Percentiles rank a stretch among this genome's conserved stretches.
These are phyloP conservation scores for Closterium sp. DNA, from an alignment of 139 green algal species.

Conservation along the genomic window DNA sequence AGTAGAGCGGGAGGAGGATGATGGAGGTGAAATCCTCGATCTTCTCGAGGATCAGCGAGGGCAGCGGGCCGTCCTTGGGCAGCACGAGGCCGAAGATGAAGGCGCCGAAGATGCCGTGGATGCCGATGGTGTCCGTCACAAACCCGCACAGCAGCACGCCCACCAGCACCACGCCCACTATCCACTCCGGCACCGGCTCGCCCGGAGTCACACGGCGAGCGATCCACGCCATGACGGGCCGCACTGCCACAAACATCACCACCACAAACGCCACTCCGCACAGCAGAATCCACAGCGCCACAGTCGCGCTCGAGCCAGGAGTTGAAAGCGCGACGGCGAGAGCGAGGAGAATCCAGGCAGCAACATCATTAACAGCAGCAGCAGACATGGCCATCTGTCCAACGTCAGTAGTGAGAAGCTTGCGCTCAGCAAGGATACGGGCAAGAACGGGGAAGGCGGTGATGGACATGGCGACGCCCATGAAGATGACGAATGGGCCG, in stretches of 20 bases:
- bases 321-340: constrained; percentile 55
- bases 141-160: constrained; percentile 44
- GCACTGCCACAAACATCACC: constrained; percentile 52
- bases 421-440: constrained; percentile 47
- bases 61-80: constrained; percentile 49
- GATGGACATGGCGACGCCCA: constrained; percentile 56
- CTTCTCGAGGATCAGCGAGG: constrained; percentile 32
- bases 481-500: constrained; percentile 53
- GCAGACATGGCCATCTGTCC: constrained; percentile 49
- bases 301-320: constrained; percentile 5
- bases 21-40: constrained; percentile 55
- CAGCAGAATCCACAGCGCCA: constrained; percentile 49
- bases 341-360: constrained; percentile 52
- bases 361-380: constrained; percentile 46
- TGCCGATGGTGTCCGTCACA: constrained; percentile 56
- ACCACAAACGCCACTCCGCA: constrained; percentile 50
- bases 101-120: constrained; percentile 60
- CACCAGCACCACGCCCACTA: constrained; percentile 30
- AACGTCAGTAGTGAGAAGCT: constrained; percentile 45
- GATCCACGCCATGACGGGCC: constrained; percentile 31
- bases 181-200: constrained; percentile 30
- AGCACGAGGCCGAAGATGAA: constrained; percentile 60
- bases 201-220: constrained; percentile 10
- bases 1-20: constrained; percentile 46
- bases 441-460: constrained; percentile 57